A percentile compares a stretch with the other conserved stretches of the same genome.
Evolutionary conservation across 1,139 yeast genomes (phyloP).

Genomic region (Geotrichum restrictum): DNA sequence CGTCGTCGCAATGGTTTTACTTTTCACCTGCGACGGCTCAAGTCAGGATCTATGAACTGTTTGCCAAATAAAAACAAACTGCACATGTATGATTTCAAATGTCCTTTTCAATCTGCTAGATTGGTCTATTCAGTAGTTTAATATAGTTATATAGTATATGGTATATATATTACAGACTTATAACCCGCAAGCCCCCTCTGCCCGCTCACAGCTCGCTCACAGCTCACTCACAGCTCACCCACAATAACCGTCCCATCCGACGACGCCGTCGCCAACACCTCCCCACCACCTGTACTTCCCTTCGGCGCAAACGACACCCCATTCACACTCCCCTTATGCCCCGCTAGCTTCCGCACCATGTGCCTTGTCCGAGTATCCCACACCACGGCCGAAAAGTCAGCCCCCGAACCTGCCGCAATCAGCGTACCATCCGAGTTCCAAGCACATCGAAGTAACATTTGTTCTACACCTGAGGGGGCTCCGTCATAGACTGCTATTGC

Average conservation of each 20-base stretch:
- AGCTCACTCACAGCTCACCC: slow-evolving; percentile 23
- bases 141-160: no score
- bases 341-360: slow-evolving; percentile 48
- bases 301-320: slow-evolving; percentile 49
- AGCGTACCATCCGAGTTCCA: slow-evolving; percentile 43
- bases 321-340: slow-evolving; percentile 60
- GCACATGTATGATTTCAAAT: no score
- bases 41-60: slow-evolving; percentile 21
- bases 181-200: no score
- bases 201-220: slow-evolving; percentile 22
- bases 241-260: slow-evolving; percentile 33
- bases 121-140: no score
- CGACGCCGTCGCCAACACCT: slow-evolving; percentile 28
- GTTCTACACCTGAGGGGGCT: slow-evolving; percentile 54
- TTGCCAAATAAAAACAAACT: background rate
- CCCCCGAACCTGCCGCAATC: slow-evolving; percentile 55
- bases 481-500: slow-evolving; percentile 53
- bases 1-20: slow-evolving; percentile 22
- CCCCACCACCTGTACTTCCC: slow-evolving; percentile 14
- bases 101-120: no score
- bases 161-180: slow-evolving; percentile 10
- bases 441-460: slow-evolving; percentile 48
- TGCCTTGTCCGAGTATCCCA: slow-evolving; percentile 60
- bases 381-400: slow-evolving; percentile 53
- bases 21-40: slow-evolving; percentile 28